Conservation (phyloP, 2,329 filamentous ascomycete species). For the Xylariaceae sp. region DNA sequence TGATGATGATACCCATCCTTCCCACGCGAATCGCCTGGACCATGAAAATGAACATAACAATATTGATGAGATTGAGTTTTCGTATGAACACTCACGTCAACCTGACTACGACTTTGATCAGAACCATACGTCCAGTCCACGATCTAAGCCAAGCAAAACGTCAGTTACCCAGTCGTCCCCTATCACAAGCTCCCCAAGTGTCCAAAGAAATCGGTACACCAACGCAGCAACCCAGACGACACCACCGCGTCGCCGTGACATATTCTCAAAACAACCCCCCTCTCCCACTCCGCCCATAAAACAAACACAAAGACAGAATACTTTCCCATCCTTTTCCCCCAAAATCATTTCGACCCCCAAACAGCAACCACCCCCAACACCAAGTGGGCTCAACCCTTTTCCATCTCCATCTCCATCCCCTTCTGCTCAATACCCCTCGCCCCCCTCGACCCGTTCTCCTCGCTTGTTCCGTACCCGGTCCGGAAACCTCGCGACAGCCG, state of each 20-base stretch:
- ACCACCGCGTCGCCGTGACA: conserved; percentile 2
- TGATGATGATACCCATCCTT: too few species aligned
- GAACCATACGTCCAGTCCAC: too few species aligned
- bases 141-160: too few species aligned
- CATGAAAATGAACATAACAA: too few species aligned
- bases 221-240: conserved; percentile 1
- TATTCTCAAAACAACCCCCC: too few species aligned
- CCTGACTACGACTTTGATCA: too few species aligned
- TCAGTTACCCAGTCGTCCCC: conserved; percentile 13
- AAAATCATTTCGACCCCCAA: neutral
- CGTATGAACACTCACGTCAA: too few species aligned
- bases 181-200: neutral
- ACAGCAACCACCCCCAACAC: conserved; percentile 2
- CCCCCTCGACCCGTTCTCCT: conserved; percentile 9
- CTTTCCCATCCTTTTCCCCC: neutral
- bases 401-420: conserved; percentile 7
- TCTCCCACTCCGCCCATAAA: too few species aligned
- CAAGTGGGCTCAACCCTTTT: conserved; percentile 4
- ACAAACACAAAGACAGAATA: too few species aligned
- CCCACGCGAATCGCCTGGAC: too few species aligned
- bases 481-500: conserved; percentile 22
- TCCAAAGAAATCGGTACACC: conserved; percentile 1
- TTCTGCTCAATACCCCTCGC: neutral
- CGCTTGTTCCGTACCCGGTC: conserved; percentile 26
- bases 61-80: too few species aligned